These are phyloP conservation scores for Rhizopogon roseolus DNA, from an alignment of 768 basidiomycete species.

Conservation along the genomic window DNA sequence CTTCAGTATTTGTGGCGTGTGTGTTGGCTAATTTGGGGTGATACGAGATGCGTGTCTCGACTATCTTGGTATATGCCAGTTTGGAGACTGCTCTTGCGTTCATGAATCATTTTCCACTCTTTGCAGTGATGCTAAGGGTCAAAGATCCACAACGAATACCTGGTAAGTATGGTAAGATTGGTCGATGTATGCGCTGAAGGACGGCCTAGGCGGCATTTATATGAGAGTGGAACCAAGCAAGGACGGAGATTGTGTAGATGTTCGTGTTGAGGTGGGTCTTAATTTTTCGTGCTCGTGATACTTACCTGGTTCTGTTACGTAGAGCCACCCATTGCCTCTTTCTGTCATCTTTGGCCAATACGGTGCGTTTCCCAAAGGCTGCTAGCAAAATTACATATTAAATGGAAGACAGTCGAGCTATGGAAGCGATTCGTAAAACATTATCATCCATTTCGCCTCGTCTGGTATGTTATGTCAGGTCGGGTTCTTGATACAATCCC, in stretches of 20 bases:
- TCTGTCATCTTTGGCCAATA: constrained; percentile 56
- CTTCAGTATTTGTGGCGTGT: background rate
- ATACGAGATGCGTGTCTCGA: constrained; percentile 44
- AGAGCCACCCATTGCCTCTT: constrained; percentile 53
- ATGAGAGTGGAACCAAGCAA: constrained; percentile 20
- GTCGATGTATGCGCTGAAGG: constrained; percentile 2
- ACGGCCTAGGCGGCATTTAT: constrained; percentile 21
- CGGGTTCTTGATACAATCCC: constrained; percentile 47
- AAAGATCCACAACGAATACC: constrained; percentile 86
- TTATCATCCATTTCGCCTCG: constrained; percentile 55
- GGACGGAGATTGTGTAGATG: constrained; percentile 8
- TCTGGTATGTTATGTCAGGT: constrained; percentile 44
- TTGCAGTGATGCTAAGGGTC: constrained; percentile 74
- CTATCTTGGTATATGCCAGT: constrained; percentile 54
- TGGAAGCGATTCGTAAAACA: constrained; percentile 46
- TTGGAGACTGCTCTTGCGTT: constrained; percentile 68
- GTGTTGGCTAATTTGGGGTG: background rate
- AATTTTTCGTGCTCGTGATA: background rate
- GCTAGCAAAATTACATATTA: background rate
- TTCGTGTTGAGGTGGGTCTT: background rate
- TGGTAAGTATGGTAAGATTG: constrained; percentile 39
- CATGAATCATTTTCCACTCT: constrained; percentile 91
- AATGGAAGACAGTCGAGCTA: constrained; percentile 35
- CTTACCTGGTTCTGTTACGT: constrained; percentile 2
- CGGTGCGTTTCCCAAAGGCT: constrained; percentile 23